These are phyloP conservation scores for Pichia scutulata DNA, from an alignment of 805 yeast genomes.

Conservation along the genomic window DNA sequence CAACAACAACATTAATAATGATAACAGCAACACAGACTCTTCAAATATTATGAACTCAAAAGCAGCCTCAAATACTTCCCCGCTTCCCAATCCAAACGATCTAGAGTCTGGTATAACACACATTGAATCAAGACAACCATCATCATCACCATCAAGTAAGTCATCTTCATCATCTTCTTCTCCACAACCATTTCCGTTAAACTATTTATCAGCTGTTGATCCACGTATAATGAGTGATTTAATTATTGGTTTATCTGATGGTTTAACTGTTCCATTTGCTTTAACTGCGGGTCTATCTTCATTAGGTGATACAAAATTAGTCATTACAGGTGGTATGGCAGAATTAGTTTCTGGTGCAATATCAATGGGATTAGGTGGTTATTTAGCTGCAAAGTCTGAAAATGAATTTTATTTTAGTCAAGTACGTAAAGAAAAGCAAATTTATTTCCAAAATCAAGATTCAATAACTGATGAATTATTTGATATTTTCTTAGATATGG, in stretches of 20 bases:
- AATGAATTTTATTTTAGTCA: slow-evolving; percentile 64
- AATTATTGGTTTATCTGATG: slow-evolving; percentile 91
- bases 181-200: not conserved
- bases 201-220: slow-evolving; percentile 49
- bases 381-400: slow-evolving; percentile 88
- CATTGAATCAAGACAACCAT: not conserved
- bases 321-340: slow-evolving; percentile 96
- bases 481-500: slow-evolving; percentile 71
- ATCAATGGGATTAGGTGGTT: slow-evolving; percentile 97
- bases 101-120: slow-evolving; percentile 1
- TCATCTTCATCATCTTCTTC: not conserved
- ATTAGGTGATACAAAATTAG: slow-evolving; percentile 81
- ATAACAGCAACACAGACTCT: not conserved
- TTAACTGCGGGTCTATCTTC: slow-evolving; percentile 92
- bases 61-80: not conserved
- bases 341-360: slow-evolving; percentile 96
- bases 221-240: slow-evolving; percentile 93
- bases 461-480: slow-evolving; percentile 68
- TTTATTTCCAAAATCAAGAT: slow-evolving; percentile 58
- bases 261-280: slow-evolving; percentile 97
- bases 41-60: not conserved
- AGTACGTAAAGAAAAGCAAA: slow-evolving; percentile 62
- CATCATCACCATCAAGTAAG: not conserved
- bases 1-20: not conserved
- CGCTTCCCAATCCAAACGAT: not conserved